Percentiles rank a stretch among this genome's conserved stretches.
Evolutionary conservation across 495 filamentous ascomycete genomes (phyloP).

Genomic region (Penicillium atrosanguineum): DNA sequence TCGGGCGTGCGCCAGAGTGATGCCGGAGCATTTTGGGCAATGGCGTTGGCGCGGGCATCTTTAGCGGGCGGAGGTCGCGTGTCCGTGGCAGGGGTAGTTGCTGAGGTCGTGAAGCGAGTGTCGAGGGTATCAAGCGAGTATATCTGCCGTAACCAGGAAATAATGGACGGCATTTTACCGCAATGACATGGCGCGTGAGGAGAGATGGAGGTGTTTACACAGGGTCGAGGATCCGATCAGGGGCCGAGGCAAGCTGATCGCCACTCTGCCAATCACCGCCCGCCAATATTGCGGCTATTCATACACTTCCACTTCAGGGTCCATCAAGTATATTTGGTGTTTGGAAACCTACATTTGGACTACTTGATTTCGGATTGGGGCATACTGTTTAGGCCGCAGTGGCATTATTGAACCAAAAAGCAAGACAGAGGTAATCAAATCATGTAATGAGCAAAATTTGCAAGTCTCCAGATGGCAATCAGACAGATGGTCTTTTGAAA

Average conservation of each 20-base stretch:
- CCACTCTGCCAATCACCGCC: constrained; percentile 8
- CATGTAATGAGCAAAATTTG: background rate
- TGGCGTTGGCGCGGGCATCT: constrained; percentile 46
- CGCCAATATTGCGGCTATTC: constrained; percentile 6
- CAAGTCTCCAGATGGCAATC: background rate
- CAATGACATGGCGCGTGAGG: constrained; percentile 31
- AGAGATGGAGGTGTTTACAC: constrained; percentile 13
- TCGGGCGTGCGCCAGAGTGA: constrained; percentile 84
- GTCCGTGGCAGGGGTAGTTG: constrained; percentile 60
- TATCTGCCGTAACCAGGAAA: constrained; percentile 48
- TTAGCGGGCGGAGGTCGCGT: constrained; percentile 36
- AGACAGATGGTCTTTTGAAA: background rate
- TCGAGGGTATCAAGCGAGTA: constrained; percentile 92
- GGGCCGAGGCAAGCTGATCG: constrained; percentile 8
- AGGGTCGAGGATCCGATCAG: constrained; percentile 5
- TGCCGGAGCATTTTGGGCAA: constrained; percentile 44
- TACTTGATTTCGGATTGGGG: no score
- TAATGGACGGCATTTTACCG: constrained; percentile 34
- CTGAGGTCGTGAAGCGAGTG: constrained; percentile 78
- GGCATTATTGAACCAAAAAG: background rate
- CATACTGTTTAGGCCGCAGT: background rate
- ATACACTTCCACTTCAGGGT: background rate
- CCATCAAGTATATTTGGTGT: background rate
- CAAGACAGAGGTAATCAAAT: background rate
- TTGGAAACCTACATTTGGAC: no score